Percentiles rank a stretch among this genome's conserved stretches.
phyloP scores from a whole-genome alignment of 805 yeast species.

The Ogataea siamensis region DNA sequence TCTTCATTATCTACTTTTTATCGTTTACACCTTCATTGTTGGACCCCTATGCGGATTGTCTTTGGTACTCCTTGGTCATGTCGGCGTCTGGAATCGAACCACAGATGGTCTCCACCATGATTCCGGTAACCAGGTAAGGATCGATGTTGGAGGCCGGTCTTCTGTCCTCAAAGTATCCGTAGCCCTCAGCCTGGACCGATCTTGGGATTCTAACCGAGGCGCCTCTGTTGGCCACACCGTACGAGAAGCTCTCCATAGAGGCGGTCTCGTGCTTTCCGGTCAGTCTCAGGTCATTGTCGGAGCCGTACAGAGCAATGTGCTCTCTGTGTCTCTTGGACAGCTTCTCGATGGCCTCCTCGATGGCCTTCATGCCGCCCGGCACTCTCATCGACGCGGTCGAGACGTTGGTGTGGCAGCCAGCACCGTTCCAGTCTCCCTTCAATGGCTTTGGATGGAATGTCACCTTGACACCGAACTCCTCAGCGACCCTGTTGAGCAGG shows the following conservation, averaged over 20 bases:
- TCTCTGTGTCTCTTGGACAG: constrained; percentile 94
- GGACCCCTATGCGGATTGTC: constrained; percentile 47
- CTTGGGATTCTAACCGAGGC: constrained; percentile 98
- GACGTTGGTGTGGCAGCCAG: constrained; percentile 99
- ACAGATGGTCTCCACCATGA: constrained; percentile 94
- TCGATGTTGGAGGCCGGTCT: constrained; percentile 99
- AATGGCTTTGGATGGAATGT: constrained; percentile 99
- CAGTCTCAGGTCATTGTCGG: constrained; percentile 92
- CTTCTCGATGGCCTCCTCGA: constrained; percentile 90
- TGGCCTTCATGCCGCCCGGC: constrained; percentile 94
- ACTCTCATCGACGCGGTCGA: constrained; percentile 88
- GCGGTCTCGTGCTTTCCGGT: constrained; percentile 99
- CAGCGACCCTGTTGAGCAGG: constrained; percentile 90
- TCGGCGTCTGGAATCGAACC: constrained; percentile 95
- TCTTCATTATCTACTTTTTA: constrained; percentile 7
- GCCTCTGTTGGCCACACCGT: constrained; percentile 99
- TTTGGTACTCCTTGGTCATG: constrained; percentile 85
- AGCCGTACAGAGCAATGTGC: constrained; percentile 92
- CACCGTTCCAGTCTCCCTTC: constrained; percentile 99
- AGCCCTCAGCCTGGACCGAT: constrained; percentile 96
- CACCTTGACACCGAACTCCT: constrained; percentile 97
- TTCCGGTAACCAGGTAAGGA: constrained; percentile 98
- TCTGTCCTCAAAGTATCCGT: constrained; percentile 98
- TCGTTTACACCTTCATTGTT: constrained; percentile 1
- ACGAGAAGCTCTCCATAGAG: constrained; percentile 81